A percentile compares a stretch with the other conserved stretches of the same genome.
Conservation (phyloP, 148 eudicot genomes). For the Vaccinium myrtillus region DNA sequence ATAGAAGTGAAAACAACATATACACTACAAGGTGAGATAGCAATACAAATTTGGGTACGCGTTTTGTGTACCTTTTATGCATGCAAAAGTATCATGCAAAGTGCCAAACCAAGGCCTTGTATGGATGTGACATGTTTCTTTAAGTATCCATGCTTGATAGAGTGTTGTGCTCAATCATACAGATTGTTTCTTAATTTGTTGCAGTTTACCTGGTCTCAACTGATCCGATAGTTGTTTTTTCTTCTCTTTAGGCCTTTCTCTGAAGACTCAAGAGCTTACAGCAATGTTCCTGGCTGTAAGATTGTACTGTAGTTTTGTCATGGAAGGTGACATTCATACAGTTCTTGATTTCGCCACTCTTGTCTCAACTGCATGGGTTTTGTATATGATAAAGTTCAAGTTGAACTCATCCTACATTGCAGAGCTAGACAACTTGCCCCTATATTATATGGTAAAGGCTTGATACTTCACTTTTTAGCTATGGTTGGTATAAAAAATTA, state of each 20-base stretch:
- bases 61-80: neutral
- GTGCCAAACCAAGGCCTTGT: neutral
- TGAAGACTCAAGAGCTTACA: conserved; percentile 85
- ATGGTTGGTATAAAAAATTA: neutral
- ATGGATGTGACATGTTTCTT: neutral
- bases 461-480: neutral
- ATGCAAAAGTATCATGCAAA: neutral
- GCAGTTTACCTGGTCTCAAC: neutral
- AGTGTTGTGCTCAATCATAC: neutral
- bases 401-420: conserved; percentile 58
- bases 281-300: conserved; percentile 59
- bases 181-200: neutral
- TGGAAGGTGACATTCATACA: conserved; percentile 63
- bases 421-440: conserved; percentile 64
- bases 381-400: conserved; percentile 84
- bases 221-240: neutral
- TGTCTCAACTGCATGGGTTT: conserved; percentile 73
- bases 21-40: neutral
- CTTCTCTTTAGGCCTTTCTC: conserved; percentile 62
- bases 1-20: neutral
- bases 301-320: conserved; percentile 40
- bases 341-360: conserved; percentile 60
- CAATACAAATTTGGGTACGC: neutral
- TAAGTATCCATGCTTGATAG: neutral
- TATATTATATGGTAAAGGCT: conserved; percentile 60